Evolutionary conservation across 306 rosid genomes (phyloP).

Genomic region (Glycyrrhiza uralensis): DNA sequence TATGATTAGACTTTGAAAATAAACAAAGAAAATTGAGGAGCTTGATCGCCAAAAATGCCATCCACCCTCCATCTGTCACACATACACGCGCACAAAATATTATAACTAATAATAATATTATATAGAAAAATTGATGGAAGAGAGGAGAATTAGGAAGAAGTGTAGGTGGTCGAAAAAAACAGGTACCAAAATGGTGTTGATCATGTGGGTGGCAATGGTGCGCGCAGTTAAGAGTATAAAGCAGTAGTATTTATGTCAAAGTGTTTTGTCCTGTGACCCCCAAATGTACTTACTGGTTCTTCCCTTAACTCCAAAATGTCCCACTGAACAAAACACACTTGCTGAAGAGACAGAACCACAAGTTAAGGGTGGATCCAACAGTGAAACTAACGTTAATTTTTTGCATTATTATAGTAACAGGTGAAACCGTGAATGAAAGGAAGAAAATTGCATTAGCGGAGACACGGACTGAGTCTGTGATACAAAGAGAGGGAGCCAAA

Average conservation of each 20-base stretch:
- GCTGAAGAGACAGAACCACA: background rate
- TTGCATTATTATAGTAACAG: too few relatives aligned
- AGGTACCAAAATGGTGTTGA: slow-evolving; percentile 22
- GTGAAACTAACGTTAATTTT: too few relatives aligned
- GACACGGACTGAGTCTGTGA: slow-evolving; percentile 32
- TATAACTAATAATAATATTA: background rate
- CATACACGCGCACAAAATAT: background rate
- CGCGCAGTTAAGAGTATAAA: background rate
- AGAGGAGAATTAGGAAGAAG: background rate
- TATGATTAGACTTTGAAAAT: background rate
- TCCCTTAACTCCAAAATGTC: slow-evolving; percentile 9
- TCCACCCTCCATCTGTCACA: background rate
- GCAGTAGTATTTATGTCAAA: slow-evolving; percentile 1
- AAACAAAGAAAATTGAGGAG: background rate
- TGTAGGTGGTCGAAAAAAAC: background rate
- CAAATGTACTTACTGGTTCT: background rate
- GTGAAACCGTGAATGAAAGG: background rate
- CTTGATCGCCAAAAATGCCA: background rate
- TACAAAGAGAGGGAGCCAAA: slow-evolving; percentile 30
- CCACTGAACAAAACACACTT: background rate
- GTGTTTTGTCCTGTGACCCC: slow-evolving; percentile 9
- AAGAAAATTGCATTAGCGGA: slow-evolving; percentile 19
- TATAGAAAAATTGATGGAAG: background rate
- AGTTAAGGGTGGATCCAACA: background rate
- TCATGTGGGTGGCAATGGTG: slow-evolving; percentile 23